Evolutionary conservation across 345 rosid genomes (phyloP).

Genomic region (Eucalyptus curtisii): DNA sequence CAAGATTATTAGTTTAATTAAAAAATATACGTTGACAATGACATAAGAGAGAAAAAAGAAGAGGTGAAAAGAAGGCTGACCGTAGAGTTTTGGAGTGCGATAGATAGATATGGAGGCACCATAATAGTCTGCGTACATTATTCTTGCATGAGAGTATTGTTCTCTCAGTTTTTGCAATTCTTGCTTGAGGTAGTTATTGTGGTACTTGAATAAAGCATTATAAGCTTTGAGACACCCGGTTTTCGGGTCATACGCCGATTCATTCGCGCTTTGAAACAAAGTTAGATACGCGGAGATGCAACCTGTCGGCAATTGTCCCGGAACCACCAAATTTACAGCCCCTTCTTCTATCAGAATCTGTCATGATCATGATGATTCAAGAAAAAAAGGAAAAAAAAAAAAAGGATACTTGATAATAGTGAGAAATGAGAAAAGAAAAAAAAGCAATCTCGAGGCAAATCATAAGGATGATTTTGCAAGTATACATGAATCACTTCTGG

Average conservation of each 20-base stretch:
- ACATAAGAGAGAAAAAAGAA: neutral
- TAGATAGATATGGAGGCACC: conserved; percentile 22
- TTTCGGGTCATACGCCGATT: conserved; percentile 25
- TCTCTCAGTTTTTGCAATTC: conserved; percentile 16
- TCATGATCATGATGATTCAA: neutral
- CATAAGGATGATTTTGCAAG: neutral
- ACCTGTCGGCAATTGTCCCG: conserved; percentile 58
- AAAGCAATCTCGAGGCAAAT: neutral
- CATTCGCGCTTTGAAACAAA: conserved; percentile 10
- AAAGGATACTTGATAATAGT: neutral
- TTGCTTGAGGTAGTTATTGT: conserved; percentile 27
- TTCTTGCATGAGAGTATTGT: conserved; percentile 36
- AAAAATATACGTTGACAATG: neutral
- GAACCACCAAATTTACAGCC: conserved; percentile 46
- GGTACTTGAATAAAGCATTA: conserved; percentile 37
- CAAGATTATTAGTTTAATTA: neutral
- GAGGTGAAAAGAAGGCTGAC: conserved; percentile 1
- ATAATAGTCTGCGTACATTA: conserved; percentile 45
- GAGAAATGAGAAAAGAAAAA: too few relatives aligned
- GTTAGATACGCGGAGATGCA: conserved; percentile 50
- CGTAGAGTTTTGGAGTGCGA: conserved; percentile 26
- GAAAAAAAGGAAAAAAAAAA: neutral
- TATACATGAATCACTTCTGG: neutral
- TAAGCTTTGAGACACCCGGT: conserved; percentile 35
- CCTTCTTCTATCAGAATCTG: conserved; percentile 60